A percentile compares a stretch with the other conserved stretches of the same genome.
Evolutionary conservation across 148 eudicot genomes (phyloP).

Genomic region (Heliosperma pusillum): DNA sequence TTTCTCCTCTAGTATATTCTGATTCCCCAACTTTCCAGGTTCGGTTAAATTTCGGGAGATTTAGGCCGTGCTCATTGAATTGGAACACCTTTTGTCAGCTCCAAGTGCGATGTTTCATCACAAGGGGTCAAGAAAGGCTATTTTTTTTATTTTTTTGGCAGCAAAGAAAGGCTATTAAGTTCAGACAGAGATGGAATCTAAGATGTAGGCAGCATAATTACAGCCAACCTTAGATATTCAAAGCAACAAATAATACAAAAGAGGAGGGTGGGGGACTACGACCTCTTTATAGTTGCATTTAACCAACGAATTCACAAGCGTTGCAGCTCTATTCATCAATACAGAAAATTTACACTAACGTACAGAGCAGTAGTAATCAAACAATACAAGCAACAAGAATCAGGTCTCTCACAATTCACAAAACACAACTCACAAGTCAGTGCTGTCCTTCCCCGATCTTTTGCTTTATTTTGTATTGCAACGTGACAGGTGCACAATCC

Average conservation of each 20-base stretch:
- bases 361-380: slow-evolving; percentile 2
- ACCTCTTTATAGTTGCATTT: neutral
- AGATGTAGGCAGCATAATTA: neutral
- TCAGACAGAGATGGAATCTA: neutral
- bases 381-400: slow-evolving; percentile 2
- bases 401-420: neutral
- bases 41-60: too few relatives aligned
- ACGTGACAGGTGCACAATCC: slow-evolving; percentile 77
- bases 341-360: slow-evolving; percentile 9
- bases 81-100: too few relatives aligned
- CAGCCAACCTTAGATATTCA: neutral
- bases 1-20: too few relatives aligned
- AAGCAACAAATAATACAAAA: neutral
- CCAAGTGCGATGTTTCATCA: too few relatives aligned
- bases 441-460: slow-evolving; percentile 50
- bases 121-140: too few relatives aligned
- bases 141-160: too few relatives aligned
- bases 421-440: slow-evolving; percentile 5
- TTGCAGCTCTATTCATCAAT: neutral
- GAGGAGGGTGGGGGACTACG: neutral
- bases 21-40: too few relatives aligned
- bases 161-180: neutral
- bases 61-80: too few relatives aligned
- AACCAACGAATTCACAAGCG: neutral
- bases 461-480: slow-evolving; percentile 70